Conservation (phyloP, 2,329 filamentous ascomycete genomes). For the Sclerotinia nivalis region DNA sequence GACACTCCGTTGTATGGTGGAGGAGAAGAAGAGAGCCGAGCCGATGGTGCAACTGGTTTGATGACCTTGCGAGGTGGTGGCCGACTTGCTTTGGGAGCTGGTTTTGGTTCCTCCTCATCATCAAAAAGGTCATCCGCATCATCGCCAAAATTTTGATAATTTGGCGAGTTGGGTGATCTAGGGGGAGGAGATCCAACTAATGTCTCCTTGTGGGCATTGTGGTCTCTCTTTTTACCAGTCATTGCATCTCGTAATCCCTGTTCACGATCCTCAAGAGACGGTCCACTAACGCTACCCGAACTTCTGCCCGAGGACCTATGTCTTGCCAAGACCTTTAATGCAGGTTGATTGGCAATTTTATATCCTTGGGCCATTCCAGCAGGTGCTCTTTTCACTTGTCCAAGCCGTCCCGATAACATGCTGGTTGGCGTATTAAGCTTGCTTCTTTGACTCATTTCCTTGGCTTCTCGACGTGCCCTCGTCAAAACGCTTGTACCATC, state of each 20-base stretch:
- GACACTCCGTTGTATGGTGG: slow-evolving; percentile 8
- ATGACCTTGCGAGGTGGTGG: slow-evolving; percentile 18
- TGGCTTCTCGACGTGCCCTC: slow-evolving; percentile 57
- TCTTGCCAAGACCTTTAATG: slow-evolving; percentile 41
- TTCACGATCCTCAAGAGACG: slow-evolving; percentile 44
- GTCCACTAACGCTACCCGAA: slow-evolving; percentile 28
- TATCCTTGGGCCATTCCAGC: slow-evolving; percentile 56
- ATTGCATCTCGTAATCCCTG: slow-evolving; percentile 34
- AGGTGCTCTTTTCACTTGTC: slow-evolving; percentile 51
- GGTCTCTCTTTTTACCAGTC: slow-evolving; percentile 24
- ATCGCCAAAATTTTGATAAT: slow-evolving; percentile 31
- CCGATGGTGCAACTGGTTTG: slow-evolving; percentile 10
- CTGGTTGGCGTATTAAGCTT: slow-evolving; percentile 48
- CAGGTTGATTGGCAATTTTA: slow-evolving; percentile 46
- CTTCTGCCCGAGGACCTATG: slow-evolving; percentile 32
- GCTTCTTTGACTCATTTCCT: slow-evolving; percentile 53
- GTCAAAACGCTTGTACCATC: slow-evolving; percentile 56
- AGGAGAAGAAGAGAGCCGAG: slow-evolving; percentile 11
- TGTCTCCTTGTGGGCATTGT: slow-evolving; percentile 25
- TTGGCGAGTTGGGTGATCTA: slow-evolving; percentile 23
- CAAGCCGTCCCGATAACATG: slow-evolving; percentile 39
- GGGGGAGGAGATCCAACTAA: slow-evolving; percentile 28
- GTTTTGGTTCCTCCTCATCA: slow-evolving; percentile 19
- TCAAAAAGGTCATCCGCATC: slow-evolving; percentile 36
- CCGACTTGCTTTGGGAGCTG: slow-evolving; percentile 5